These are phyloP conservation scores for Monosporozyma unispora DNA, from an alignment of 805 yeast genomes.

Conservation along the genomic window DNA sequence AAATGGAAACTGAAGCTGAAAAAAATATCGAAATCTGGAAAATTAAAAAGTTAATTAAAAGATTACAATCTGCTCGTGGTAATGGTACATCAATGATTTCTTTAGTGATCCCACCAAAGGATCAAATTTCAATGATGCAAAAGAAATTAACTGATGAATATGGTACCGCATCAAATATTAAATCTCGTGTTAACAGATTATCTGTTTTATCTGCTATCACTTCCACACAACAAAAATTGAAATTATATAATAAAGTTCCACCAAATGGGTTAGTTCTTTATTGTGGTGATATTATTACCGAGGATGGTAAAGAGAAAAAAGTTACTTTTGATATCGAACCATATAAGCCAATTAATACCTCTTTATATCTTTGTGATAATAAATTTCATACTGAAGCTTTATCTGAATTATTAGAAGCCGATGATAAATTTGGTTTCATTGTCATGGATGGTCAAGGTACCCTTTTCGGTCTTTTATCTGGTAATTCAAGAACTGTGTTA, in stretches of 20 bases:
- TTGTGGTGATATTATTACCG: constrained; percentile 97
- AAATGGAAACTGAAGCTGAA: constrained; percentile 69
- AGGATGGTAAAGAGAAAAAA: constrained; percentile 95
- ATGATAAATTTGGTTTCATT: constrained; percentile 94
- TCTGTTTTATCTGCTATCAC: constrained; percentile 96
- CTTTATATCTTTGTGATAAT: constrained; percentile 91
- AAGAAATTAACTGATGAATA: constrained; percentile 96
- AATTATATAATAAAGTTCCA: constrained; percentile 82
- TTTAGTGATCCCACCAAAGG: constrained; percentile 88
- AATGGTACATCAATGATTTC: constrained; percentile 99
- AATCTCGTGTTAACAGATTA: constrained; percentile 92
- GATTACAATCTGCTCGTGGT: constrained; percentile 87
- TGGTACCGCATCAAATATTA: constrained; percentile 97
- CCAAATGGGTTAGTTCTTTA: constrained; percentile 90
- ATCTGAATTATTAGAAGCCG: constrained; percentile 86
- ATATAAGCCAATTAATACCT: constrained; percentile 97
- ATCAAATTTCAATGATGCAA: constrained; percentile 79
- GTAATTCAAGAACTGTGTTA: constrained; percentile 92
- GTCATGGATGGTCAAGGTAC: constrained; percentile 99
- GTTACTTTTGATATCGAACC: constrained; percentile 97
- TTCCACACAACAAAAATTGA: constrained; percentile 93
- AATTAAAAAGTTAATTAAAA: constrained; percentile 86
- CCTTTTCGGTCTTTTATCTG: constrained; percentile 87
- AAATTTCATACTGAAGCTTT: constrained; percentile 97
- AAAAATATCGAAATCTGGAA: constrained; percentile 98